Conservation (phyloP, 495 filamentous ascomycete species). For the Tetracladium marchalianum region DNA sequence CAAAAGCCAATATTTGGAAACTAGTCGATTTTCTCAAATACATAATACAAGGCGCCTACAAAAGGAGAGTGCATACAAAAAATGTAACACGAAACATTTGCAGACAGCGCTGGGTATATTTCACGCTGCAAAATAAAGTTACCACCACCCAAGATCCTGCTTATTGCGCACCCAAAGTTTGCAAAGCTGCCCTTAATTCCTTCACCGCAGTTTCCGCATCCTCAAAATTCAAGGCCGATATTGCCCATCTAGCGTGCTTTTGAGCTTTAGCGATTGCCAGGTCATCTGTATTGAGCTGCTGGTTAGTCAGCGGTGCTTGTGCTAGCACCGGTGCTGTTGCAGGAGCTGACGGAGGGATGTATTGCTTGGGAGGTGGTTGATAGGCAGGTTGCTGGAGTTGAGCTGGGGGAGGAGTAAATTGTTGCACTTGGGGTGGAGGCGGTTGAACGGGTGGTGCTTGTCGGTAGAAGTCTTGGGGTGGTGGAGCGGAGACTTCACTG, state of each 20-base stretch:
- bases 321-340: background rate
- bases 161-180: slow-evolving; percentile 44
- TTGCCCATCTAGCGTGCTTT: slow-evolving; percentile 95
- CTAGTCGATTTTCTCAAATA: too few relatives aligned
- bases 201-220: slow-evolving; percentile 85
- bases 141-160: too few relatives aligned
- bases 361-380: background rate
- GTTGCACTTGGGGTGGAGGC: slow-evolving; percentile 10
- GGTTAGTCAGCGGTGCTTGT: background rate
- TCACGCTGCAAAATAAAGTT: too few relatives aligned
- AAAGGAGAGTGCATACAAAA: too few relatives aligned
- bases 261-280: slow-evolving; percentile 67
- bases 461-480: slow-evolving; percentile 19
- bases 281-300: slow-evolving; percentile 48
- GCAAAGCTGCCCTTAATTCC: slow-evolving; percentile 68
- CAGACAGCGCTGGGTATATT: too few relatives aligned
- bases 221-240: slow-evolving; percentile 94
- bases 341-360: slow-evolving; percentile 1
- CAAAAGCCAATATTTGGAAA: too few relatives aligned
- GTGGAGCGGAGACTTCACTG: slow-evolving; percentile 7
- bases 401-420: slow-evolving; percentile 10
- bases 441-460: slow-evolving; percentile 16
- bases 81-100: too few relatives aligned
- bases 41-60: too few relatives aligned
- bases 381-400: slow-evolving; percentile 15